A percentile compares a stretch with the other conserved stretches of the same genome.
These are phyloP conservation scores for Saccharomycopsis oosterbeekiorum DNA, from an alignment of 805 yeast species.

Conservation along the genomic window DNA sequence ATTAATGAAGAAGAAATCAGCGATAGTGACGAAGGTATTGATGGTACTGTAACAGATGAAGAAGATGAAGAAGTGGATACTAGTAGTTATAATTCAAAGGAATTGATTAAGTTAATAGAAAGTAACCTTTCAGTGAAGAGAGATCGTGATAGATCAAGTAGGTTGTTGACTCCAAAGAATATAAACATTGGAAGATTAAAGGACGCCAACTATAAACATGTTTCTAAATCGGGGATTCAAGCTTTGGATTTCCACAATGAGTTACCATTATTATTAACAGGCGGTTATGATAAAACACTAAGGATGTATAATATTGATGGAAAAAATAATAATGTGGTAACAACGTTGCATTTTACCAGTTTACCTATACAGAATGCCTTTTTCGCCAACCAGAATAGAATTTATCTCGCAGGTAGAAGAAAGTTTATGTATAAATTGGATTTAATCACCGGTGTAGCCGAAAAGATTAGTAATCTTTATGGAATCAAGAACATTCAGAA, in stretches of 20 bases:
- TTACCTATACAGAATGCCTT: constrained; percentile 72
- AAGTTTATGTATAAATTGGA: constrained; percentile 91
- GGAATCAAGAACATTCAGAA: constrained; percentile 83
- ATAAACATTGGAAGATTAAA: constrained; percentile 73
- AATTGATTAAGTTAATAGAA: constrained; percentile 28
- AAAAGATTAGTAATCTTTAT: constrained; percentile 79
- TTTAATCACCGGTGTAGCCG: constrained; percentile 60
- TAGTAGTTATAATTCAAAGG: constrained; percentile 24
- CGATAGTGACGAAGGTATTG: constrained; percentile 14
- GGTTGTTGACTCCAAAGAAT: constrained; percentile 56
- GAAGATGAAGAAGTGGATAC: constrained; percentile 23
- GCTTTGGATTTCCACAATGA: constrained; percentile 72
- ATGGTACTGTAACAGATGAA: constrained; percentile 10
- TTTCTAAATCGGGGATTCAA: constrained; percentile 76
- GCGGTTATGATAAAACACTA: constrained; percentile 85
- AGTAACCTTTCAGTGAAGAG: constrained; percentile 22
- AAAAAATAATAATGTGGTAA: constrained; percentile 65
- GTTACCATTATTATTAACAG: constrained; percentile 68
- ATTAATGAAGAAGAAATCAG: constrained; percentile 28
- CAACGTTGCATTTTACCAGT: constrained; percentile 69
- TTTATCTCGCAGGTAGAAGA: constrained; percentile 87
- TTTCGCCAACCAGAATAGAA: constrained; percentile 39
- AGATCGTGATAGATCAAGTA: constrained; percentile 28
- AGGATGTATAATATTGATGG: constrained; percentile 90
- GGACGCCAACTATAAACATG: constrained; percentile 70